Base-by-base conservation (phyloP, 768 basidiomycete species). In the Butyriboletus loyo region DNA sequence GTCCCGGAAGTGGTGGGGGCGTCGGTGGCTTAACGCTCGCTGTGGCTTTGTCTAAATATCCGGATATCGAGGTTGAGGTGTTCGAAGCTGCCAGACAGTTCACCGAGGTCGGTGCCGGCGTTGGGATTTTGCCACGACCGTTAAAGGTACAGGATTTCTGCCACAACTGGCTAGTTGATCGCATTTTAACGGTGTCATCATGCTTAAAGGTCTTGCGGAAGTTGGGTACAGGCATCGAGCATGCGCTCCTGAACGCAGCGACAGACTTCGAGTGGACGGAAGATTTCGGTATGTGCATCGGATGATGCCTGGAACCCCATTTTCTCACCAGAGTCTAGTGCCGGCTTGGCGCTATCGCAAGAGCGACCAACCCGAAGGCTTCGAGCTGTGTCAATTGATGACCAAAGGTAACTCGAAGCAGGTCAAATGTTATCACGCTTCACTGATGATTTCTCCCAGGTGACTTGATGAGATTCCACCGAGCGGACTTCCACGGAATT, bases 401-500 rank as follows among this genome's bases (percentile, higher is more conserved):
- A 80, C 83, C 0, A 77, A 83, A 64, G 86, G 87, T 84, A 30
- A 41, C 0, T 36, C 15, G 10, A 53, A 62, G 15, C 30, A 36
- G 27, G 3, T 36, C 10, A 10, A 31, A n/a, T 21, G 35, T 11
- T 25, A 39, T 36, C 3, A 1, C n/a, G 32, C 57, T 46, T 52
- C 39, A 57, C 32, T 31, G 39, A 22, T 44, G 28, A 35, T 48
- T 25, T 41, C 45, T 21, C n/a, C 36, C 61, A 84, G 82, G 82
- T n/a, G 67, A 69, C 50, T 49, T 82, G 54, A 71, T 82, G 52
- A 67, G 60, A 47, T 74, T 89, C 55, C 86, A 87, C 66, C 81
- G 87, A 15, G 76, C 85, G 22, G 84, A 87, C 58, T 86, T 88
- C 59, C 85, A 87, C 50, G 66, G 71, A 21, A 77, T 76, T 2